phyloP scores from a whole-genome alignment of 495 filamentous ascomycete species.

The Copromyces sp. region DNA sequence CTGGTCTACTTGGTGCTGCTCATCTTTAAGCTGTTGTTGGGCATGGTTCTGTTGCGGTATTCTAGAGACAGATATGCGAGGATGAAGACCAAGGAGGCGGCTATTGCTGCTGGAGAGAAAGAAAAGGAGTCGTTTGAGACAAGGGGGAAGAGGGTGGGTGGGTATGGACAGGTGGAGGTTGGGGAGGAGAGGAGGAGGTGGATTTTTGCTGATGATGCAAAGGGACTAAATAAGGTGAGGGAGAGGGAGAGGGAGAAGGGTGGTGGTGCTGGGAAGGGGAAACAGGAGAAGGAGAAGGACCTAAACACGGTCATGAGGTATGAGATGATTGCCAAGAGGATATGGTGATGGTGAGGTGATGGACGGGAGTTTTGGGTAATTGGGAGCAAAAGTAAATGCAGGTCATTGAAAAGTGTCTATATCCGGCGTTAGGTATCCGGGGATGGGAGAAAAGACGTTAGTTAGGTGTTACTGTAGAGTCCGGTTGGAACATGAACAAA shows the following conservation, averaged over 20 bases:
- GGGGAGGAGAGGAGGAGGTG: constrained; percentile 75
- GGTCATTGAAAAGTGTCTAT: neutral
- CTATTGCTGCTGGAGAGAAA: constrained; percentile 33
- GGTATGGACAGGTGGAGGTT: constrained; percentile 76
- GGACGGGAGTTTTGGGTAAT: no score
- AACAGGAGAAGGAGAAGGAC: constrained; percentile 46
- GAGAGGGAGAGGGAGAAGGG: constrained; percentile 83
- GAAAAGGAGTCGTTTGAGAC: constrained; percentile 51
- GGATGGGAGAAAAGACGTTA: neutral
- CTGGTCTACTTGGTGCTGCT: constrained; percentile 68
- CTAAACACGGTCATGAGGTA: constrained; percentile 7
- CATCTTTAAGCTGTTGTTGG: constrained; percentile 71
- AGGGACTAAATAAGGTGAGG: constrained; percentile 53
- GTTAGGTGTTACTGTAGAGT: neutral
- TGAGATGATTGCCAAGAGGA: constrained; percentile 83
- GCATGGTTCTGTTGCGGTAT: constrained; percentile 68
- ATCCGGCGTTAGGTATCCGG: neutral
- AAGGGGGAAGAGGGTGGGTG: constrained; percentile 62
- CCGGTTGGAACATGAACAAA: neutral
- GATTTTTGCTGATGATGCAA: constrained; percentile 81
- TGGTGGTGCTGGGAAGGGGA: constrained; percentile 64
- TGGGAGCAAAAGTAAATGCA: neutral
- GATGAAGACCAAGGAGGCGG: constrained; percentile 64
- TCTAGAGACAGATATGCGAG: constrained; percentile 64
- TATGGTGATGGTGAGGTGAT: constrained; percentile 48